Base-by-base conservation (phyloP, 139 green algal genomes). In the Diplosphaera chodatii region DNA sequence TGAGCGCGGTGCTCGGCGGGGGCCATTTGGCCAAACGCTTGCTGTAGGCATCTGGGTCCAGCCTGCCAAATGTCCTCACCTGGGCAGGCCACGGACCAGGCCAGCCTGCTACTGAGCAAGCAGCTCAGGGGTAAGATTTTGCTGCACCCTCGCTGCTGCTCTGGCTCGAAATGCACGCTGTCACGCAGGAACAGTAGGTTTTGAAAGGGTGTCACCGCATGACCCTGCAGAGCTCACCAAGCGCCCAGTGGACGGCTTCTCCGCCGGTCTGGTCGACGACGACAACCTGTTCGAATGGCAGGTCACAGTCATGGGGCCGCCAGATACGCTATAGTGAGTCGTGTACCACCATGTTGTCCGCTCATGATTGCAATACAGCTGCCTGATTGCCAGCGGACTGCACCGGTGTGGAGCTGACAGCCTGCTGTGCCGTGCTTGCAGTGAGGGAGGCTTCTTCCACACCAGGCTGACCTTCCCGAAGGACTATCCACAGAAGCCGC, bases 371-470 rank as follows among this genome's bases (percentile, higher is more conserved):
- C 59, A 32, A 33, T 6, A 66, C 62, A 66, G 62, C 62, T 41
- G 4, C 30, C 16, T 22, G 18, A 4, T 28, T 41, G 18, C 63
- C 40, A 27, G 18, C 55, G 34, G 55, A 33, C 30, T 67, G 30
- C 20, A 64, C 2, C 16, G n/a, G n/a, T n/a, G n/a, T n/a, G n/a
- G n/a, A n/a, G n/a, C n/a, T n/a, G n/a, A n/a, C n/a, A n/a, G n/a
- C n/a, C n/a, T n/a, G n/a, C n/a, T 31, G 30, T 4, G 29, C 67
- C 28, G n/a, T 63, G n/a, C 25, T 56, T 56, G 28, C 78, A 96
- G 91, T 71, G 96, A 99, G 85, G 96, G 96, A 28, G 96, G 96
- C n/a, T 99, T 99, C 82, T 99, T 99, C 84, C 98, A 97, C 72
- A 93, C 93, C 1, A 76, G 90, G 6, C 85, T 99, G 72, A 90